Conservation (phyloP, 1,139 yeast species). For the Tardiomyces digboiensis region DNA sequence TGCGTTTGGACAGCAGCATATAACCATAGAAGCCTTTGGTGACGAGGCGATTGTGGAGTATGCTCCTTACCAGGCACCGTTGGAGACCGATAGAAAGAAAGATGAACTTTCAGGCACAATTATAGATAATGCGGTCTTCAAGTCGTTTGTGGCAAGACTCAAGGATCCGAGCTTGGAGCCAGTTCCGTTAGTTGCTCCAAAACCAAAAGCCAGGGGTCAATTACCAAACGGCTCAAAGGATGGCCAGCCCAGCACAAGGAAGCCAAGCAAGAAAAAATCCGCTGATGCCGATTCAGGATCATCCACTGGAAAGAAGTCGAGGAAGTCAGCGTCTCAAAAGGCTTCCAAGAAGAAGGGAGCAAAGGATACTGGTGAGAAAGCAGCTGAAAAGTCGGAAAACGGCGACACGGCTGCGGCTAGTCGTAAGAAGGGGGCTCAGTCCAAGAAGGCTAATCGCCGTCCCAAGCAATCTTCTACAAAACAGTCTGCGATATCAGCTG, state of each 20-base stretch:
- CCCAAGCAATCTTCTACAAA: no score
- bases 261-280: not conserved
- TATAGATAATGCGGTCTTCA: slow-evolving; percentile 11
- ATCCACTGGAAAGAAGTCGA: not conserved
- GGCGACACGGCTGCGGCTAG: not conserved
- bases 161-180: slow-evolving; percentile 6
- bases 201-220: not conserved
- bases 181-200: not conserved
- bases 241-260: not conserved
- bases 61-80: slow-evolving; percentile 17
- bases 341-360: not conserved
- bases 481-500: no score
- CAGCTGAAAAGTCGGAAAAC: not conserved
- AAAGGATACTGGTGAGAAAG: not conserved
- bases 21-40: slow-evolving; percentile 3
- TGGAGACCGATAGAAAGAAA: slow-evolving; percentile 6
- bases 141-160: slow-evolving; percentile 9
- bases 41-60: slow-evolving; percentile 12
- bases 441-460: no score
- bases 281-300: not conserved
- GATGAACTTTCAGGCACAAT: slow-evolving; percentile 13
- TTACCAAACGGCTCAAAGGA: not conserved
- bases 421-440: not conserved
- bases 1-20: slow-evolving; percentile 12
- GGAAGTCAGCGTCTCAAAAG: not conserved